Evolutionary conservation across 148 eudicot species (phyloP).

Genomic region (Cornus florida): DNA sequence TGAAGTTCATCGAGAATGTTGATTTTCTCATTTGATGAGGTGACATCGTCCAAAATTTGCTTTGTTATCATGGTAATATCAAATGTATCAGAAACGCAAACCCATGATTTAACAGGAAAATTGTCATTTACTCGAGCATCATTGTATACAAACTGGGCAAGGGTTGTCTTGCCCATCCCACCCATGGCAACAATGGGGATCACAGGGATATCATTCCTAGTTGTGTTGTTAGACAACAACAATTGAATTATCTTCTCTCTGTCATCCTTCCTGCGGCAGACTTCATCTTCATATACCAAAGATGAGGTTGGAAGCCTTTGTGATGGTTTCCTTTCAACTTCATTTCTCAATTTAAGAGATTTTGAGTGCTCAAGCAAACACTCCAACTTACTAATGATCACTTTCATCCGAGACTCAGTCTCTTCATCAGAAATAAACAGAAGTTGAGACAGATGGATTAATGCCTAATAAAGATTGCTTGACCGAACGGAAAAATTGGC

Average conservation of each 20-base stretch:
- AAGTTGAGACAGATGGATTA: not conserved
- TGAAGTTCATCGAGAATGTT: not conserved
- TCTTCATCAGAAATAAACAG: not conserved
- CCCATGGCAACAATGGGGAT: conserved; percentile 15
- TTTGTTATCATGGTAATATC: not conserved
- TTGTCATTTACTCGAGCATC: not conserved
- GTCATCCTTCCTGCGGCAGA: conserved; percentile 25
- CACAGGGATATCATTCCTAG: not conserved
- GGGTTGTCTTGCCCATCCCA: too few relatives aligned
- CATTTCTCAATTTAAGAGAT: conserved; percentile 5
- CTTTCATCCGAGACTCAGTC: conserved; percentile 8
- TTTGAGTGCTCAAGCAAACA: not conserved
- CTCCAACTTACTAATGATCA: conserved; percentile 17
- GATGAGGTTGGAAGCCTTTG: conserved; percentile 13
- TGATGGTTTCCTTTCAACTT: not conserved
- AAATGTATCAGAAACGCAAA: not conserved
- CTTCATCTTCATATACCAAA: conserved; percentile 10
- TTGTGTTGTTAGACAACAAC: not conserved
- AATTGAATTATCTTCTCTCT: conserved; percentile 8
- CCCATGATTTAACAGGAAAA: conserved; percentile 20
- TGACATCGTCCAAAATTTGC: not conserved
- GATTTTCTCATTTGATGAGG: not conserved
- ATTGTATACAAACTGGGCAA: too few relatives aligned
- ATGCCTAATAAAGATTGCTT: too few relatives aligned
- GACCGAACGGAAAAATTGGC: too few relatives aligned